Conservation (phyloP, 768 basidiomycete species). For the Dacryopinax spathularia region DNA sequence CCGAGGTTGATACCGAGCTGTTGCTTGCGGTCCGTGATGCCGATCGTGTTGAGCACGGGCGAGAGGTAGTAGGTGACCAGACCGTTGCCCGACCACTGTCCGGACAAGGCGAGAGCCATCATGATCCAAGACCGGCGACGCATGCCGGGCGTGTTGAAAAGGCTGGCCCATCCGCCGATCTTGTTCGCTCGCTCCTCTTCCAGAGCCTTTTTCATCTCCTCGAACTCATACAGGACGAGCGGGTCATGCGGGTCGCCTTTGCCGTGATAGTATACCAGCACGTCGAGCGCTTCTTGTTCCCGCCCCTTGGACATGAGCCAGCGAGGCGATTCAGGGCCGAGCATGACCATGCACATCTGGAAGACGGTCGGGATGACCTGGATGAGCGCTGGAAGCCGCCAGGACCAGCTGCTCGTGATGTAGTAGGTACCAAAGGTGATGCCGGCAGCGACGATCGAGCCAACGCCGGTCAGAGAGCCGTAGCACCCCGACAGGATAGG, state of each 20-base stretch:
- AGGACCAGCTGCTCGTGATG: slow-evolving; percentile 4
- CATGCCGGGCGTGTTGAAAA: slow-evolving; percentile 8
- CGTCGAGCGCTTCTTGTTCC: slow-evolving; percentile 10
- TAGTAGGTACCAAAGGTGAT: slow-evolving; percentile 8
- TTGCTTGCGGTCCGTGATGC: slow-evolving; percentile 8
- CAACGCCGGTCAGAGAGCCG: slow-evolving; percentile 7
- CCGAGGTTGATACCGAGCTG: slow-evolving; percentile 12
- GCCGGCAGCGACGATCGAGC: slow-evolving; percentile 5
- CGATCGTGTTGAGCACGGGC: slow-evolving; percentile 11
- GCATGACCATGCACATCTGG: slow-evolving; percentile 21
- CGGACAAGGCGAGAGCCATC: slow-evolving; percentile 1
- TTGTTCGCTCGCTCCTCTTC: slow-evolving; percentile 21
- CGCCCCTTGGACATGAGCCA: slow-evolving; percentile 14
- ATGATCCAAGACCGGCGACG: slow-evolving; percentile 10
- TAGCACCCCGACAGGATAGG: slow-evolving; percentile 6
- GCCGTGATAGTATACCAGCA: slow-evolving; percentile 18
- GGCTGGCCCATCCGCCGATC: slow-evolving; percentile 14
- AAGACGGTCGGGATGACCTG: slow-evolving; percentile 8
- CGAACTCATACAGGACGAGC: slow-evolving; percentile 17
- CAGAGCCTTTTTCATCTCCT: slow-evolving; percentile 15
- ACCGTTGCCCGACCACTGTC: slow-evolving; percentile 7
- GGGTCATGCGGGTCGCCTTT: slow-evolving; percentile 17
- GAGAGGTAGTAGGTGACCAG: slow-evolving; percentile 9
- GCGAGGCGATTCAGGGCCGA: slow-evolving; percentile 18
- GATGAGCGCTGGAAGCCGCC: slow-evolving; percentile 10